These are phyloP conservation scores for Torulaspora delbrueckii DNA, from an alignment of 805 yeast genomes.

Conservation along the genomic window DNA sequence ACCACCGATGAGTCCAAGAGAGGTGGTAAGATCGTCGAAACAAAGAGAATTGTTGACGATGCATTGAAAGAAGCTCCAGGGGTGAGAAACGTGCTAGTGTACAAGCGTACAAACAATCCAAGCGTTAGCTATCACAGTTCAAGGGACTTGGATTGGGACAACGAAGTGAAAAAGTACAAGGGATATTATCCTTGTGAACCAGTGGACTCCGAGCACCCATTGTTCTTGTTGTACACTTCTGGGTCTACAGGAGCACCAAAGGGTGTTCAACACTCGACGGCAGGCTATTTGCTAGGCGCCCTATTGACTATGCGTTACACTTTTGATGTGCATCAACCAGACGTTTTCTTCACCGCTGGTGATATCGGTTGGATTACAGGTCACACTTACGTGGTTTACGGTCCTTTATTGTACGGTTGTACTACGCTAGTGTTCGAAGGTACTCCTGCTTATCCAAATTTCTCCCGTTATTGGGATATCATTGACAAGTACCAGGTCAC, in stretches of 20 bases:
- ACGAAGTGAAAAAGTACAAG: conserved; percentile 58
- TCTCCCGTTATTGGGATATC: conserved; percentile 75
- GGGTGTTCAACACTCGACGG: conserved; percentile 79
- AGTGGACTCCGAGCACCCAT: conserved; percentile 74
- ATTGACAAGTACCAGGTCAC: conserved; percentile 66
- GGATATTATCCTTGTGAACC: conserved; percentile 71
- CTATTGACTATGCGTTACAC: conserved; percentile 67
- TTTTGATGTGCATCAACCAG: conserved; percentile 72
- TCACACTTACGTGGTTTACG: conserved; percentile 77
- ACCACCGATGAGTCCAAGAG: conserved; percentile 80
- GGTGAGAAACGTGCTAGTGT: conserved; percentile 66
- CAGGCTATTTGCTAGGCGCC: conserved; percentile 73
- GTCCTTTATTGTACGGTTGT: conserved; percentile 71
- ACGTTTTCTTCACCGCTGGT: conserved; percentile 78
- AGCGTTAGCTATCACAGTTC: conserved; percentile 41
- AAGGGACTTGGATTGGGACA: conserved; percentile 76
- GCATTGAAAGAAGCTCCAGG: conserved; percentile 63
- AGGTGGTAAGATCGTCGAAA: conserved; percentile 77
- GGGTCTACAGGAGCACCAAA: conserved; percentile 89
- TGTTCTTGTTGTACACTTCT: conserved; percentile 76
- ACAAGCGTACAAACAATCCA: conserved; percentile 63
- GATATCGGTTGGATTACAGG: conserved; percentile 93
- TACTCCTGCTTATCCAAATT: conserved; percentile 81
- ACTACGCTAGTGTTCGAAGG: conserved; percentile 81
- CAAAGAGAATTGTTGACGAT: conserved; percentile 78